These are phyloP conservation scores for Desmodesmus armatus DNA, from an alignment of 139 green algal species.

Conservation along the genomic window DNA sequence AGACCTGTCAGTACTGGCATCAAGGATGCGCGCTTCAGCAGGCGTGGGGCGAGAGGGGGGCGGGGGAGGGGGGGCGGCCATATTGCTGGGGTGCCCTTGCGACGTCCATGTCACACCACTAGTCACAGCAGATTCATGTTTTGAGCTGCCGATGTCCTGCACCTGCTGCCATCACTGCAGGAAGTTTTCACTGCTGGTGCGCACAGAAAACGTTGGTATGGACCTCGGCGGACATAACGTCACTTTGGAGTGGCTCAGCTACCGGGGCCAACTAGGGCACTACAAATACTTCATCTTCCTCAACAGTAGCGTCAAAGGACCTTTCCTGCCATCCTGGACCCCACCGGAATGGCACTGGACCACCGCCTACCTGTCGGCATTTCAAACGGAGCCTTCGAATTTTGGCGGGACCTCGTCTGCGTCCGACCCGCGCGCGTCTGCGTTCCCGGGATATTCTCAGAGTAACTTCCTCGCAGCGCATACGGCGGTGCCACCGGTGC, in stretches of 20 bases:
- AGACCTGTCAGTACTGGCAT: too few relatives aligned
- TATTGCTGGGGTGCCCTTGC: slow-evolving; percentile 12
- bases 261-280: slow-evolving; percentile 32
- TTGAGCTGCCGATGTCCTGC: too few relatives aligned
- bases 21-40: too few relatives aligned
- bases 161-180: too few relatives aligned
- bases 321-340: slow-evolving; percentile 69
- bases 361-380: slow-evolving; percentile 64
- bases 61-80: too few relatives aligned
- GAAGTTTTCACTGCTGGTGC: slow-evolving; percentile 59
- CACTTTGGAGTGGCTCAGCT: slow-evolving; percentile 64
- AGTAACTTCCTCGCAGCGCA: too few relatives aligned
- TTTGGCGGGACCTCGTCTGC: not conserved
- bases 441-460: too few relatives aligned
- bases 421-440: not conserved
- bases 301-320: slow-evolving; percentile 73
- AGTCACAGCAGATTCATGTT: not conserved
- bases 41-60: too few relatives aligned
- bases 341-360: slow-evolving; percentile 81
- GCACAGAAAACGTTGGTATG: slow-evolving; percentile 82
- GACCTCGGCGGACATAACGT: slow-evolving; percentile 83
- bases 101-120: not conserved
- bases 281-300: slow-evolving; percentile 80
- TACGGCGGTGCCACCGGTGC: slow-evolving; percentile 31
- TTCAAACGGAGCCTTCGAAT: slow-evolving; percentile 18